Conservation (phyloP, 2,329 filamentous ascomycete species). For the Trichoderma sp. region DNA sequence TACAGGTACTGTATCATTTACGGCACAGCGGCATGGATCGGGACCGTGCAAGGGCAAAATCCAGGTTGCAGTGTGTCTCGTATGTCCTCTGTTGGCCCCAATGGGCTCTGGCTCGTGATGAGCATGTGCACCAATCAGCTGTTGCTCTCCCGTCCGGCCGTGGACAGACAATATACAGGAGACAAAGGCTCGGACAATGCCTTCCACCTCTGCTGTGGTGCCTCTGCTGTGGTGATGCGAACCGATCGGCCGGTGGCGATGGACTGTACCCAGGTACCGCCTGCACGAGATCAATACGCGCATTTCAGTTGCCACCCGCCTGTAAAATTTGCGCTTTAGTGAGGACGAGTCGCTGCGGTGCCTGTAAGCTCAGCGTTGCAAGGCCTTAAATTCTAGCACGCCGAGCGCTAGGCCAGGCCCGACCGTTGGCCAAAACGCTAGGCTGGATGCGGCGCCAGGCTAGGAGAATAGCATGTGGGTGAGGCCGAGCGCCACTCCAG, state of each 20-base stretch:
- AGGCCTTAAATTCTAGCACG: background rate
- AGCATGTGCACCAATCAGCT: background rate
- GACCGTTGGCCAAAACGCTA: background rate
- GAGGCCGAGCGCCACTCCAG: conserved; percentile 17
- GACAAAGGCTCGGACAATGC: background rate
- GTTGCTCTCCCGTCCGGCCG: background rate
- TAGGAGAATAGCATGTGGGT: conserved; percentile 17
- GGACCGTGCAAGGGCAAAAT: background rate
- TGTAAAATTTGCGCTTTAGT: background rate
- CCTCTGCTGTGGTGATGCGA: too few species aligned
- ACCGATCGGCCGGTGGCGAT: background rate
- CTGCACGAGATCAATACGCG: background rate
- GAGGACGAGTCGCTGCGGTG: background rate
- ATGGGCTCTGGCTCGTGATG: background rate
- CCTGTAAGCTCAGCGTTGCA: background rate
- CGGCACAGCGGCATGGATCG: background rate
- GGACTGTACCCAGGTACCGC: too few species aligned
- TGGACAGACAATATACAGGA: background rate
- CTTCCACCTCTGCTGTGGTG: too few species aligned
- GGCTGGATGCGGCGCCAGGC: background rate
- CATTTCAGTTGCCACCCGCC: background rate
- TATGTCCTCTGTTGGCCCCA: background rate
- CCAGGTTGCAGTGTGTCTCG: background rate
- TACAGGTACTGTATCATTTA: too few species aligned
- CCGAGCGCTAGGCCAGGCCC: conserved; percentile 16